Evolutionary conservation across 2,329 filamentous ascomycete species (phyloP).

Genomic region (Bipolaris bicolor): DNA sequence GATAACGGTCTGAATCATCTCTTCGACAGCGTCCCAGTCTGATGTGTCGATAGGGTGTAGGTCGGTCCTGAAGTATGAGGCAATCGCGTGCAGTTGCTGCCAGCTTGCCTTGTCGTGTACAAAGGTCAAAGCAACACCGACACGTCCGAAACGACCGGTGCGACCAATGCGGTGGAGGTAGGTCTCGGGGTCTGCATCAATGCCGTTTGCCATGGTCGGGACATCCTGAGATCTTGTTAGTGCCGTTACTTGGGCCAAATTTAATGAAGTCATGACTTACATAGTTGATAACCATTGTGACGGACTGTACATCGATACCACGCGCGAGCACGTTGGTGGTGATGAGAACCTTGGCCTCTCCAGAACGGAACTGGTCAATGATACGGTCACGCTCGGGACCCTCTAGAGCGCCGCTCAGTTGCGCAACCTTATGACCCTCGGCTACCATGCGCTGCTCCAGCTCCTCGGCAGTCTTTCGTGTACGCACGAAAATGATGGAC

Average conservation of each 20-base stretch:
- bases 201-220: slow-evolving; percentile 63
- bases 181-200: slow-evolving; percentile 82
- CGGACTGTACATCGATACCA: slow-evolving; percentile 89
- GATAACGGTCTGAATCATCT: slow-evolving; percentile 72
- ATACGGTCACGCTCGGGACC: slow-evolving; percentile 81
- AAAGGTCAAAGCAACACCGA: slow-evolving; percentile 94
- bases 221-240: slow-evolving; percentile 57
- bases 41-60: slow-evolving; percentile 80
- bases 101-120: slow-evolving; percentile 86
- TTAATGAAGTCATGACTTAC: slow-evolving; percentile 43
- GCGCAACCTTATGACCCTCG: slow-evolving; percentile 91
- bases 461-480: slow-evolving; percentile 80
- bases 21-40: slow-evolving; percentile 91
- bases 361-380: slow-evolving; percentile 83
- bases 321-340: slow-evolving; percentile 96
- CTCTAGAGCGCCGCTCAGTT: slow-evolving; percentile 86
- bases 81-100: slow-evolving; percentile 78
- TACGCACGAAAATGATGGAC: slow-evolving; percentile 98
- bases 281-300: slow-evolving; percentile 99
- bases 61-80: slow-evolving; percentile 77
- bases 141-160: slow-evolving; percentile 94
- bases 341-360: slow-evolving; percentile 92
- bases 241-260: neutral
- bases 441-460: slow-evolving; percentile 85
- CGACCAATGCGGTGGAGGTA: slow-evolving; percentile 98